Percentiles rank a stretch among this genome's conserved stretches.
Conservation (phyloP, 164 flowering plant species). For the Sextonia rubra region DNA sequence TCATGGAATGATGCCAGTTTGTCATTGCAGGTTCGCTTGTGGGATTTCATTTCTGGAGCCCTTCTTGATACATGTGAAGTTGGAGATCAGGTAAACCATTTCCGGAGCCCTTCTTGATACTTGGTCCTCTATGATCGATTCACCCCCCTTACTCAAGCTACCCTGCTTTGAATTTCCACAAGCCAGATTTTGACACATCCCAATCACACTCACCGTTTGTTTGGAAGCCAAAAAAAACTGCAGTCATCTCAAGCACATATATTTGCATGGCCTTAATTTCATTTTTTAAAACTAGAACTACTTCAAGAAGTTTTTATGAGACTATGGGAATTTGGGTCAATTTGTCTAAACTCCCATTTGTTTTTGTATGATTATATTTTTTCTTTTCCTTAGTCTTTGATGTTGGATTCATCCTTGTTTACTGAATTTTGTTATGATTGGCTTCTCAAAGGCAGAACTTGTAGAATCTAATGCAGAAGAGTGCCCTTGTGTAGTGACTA, state of each 20-base stretch:
- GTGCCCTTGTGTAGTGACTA: slow-evolving; percentile 48
- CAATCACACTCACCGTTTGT: too few species aligned
- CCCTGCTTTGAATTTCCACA: too few species aligned
- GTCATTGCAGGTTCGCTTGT: slow-evolving; percentile 66
- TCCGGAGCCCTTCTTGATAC: too few species aligned
- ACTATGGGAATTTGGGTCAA: not conserved
- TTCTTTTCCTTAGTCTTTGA: not conserved
- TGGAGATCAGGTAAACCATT: slow-evolving; percentile 48
- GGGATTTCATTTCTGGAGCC: slow-evolving; percentile 73
- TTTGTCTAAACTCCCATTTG: not conserved
- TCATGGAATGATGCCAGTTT: not conserved
- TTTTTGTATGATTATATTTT: not conserved
- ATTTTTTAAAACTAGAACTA: too few species aligned
- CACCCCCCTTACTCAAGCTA: too few species aligned
- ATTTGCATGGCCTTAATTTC: too few species aligned
- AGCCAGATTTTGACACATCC: too few species aligned
- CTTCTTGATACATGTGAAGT: slow-evolving; percentile 80
- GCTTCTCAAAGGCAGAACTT: slow-evolving; percentile 54
- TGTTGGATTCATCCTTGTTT: not conserved
- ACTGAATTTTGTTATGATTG: slow-evolving; percentile 1
- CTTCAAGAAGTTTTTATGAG: too few species aligned
- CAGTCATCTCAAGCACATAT: too few species aligned
- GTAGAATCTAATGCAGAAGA: slow-evolving; percentile 42
- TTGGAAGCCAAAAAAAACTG: too few species aligned
- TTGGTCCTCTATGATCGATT: too few species aligned